Percentiles rank a stretch among this genome's conserved stretches.
Conservation (phyloP, 768 basidiomycete genomes). For the Ramaria sp. region DNA sequence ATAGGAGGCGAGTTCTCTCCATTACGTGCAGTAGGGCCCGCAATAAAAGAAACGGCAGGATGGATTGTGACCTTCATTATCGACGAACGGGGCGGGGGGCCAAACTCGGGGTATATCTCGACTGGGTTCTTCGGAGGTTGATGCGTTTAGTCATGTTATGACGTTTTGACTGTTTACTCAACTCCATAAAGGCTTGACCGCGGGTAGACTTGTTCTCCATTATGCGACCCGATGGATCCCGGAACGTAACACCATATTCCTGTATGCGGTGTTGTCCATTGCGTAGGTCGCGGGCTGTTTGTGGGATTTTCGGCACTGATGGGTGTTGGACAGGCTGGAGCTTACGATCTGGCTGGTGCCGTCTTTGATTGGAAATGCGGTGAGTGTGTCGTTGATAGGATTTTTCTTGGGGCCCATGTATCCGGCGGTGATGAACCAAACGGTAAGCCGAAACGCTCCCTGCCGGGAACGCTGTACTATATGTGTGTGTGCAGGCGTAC, state of each 20-base stretch:
- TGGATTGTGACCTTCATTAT: conserved; percentile 62
- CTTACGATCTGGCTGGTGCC: conserved; percentile 49
- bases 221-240: conserved; percentile 3
- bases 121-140: conserved; percentile 16
- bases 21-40: too few species aligned
- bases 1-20: conserved; percentile 24
- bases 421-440: conserved; percentile 56
- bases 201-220: conserved; percentile 39
- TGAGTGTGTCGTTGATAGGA: conserved; percentile 45
- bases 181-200: conserved; percentile 34
- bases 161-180: not conserved
- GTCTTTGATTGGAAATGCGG: conserved; percentile 38
- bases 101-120: conserved; percentile 44
- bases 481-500: not conserved
- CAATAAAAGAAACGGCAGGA: conserved; percentile 21
- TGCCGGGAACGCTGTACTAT: not conserved
- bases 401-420: conserved; percentile 42
- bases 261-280: conserved; percentile 22
- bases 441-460: conserved; percentile 27
- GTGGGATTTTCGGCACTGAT: not conserved
- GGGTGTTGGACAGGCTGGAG: conserved; percentile 29
- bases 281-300: conserved; percentile 11
- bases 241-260: conserved; percentile 21
- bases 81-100: conserved; percentile 31
- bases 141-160: not conserved